Percentiles rank a stretch among this genome's conserved stretches.
Evolutionary conservation across 257 asterid species (phyloP).

Genomic region (Solanum dulcamara): DNA sequence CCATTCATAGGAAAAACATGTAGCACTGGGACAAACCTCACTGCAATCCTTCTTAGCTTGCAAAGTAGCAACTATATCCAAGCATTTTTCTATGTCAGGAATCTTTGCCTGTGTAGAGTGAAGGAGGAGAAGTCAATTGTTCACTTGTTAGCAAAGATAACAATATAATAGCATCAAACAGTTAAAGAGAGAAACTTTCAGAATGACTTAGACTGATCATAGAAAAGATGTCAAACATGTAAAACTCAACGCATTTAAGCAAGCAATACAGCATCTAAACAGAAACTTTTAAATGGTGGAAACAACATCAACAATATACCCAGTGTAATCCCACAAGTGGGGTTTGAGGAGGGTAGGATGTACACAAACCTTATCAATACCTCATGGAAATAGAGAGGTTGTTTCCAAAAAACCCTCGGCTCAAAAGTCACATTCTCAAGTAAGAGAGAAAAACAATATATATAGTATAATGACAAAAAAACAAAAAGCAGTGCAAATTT

Average conservation of each 20-base stretch:
- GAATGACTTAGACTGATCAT: neutral
- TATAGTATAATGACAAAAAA: no score
- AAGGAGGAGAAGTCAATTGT: neutral
- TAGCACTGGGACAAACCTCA: conserved; percentile 57
- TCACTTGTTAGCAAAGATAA: neutral
- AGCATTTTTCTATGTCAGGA: conserved; percentile 93
- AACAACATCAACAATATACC: no score
- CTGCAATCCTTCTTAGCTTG: conserved; percentile 66
- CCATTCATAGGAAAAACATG: neutral
- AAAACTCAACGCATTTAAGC: neutral
- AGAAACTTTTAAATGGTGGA: neutral
- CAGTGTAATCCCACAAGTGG: no score
- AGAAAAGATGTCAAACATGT: neutral
- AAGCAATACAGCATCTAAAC: neutral
- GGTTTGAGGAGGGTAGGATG: no score
- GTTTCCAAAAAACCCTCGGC: no score
- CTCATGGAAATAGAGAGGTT: no score
- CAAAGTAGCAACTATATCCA: conserved; percentile 64
- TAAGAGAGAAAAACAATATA: no score
- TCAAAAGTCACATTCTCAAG: no score
- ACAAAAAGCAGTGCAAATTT: no score
- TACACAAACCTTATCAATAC: no score
- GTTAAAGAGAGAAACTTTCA: neutral
- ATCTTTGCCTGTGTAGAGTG: conserved; percentile 59
- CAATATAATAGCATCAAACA: neutral